A percentile compares a stretch with the other conserved stretches of the same genome.
Conservation (phyloP, 2,329 filamentous ascomycete species). For the Aspergillus hiratsukae region DNA sequence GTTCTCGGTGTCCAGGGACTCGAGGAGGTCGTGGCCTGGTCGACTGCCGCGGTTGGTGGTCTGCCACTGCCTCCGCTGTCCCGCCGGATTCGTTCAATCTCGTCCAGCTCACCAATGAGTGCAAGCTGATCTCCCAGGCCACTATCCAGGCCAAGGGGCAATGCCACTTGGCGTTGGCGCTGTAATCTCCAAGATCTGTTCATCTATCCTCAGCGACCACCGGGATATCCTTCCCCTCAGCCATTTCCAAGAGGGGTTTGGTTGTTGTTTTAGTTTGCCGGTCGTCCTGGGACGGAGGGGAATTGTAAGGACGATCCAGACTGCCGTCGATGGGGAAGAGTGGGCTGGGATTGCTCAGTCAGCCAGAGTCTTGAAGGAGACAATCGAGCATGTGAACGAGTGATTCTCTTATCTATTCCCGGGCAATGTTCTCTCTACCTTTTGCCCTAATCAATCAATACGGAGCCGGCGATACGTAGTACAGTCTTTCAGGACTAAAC, state of each 20-base stretch:
- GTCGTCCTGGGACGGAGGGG: slow-evolving; percentile 47
- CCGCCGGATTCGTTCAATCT: slow-evolving; percentile 24
- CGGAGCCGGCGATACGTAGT: too few relatives aligned
- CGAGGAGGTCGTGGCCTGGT: slow-evolving; percentile 48
- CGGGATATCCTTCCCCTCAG: slow-evolving; percentile 46
- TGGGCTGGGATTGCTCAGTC: background rate
- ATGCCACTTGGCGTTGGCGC: slow-evolving; percentile 50
- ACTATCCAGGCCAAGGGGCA: slow-evolving; percentile 49
- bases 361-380: background rate
- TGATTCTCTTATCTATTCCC: too few relatives aligned
- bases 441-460: too few relatives aligned
- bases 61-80: slow-evolving; percentile 36
- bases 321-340: slow-evolving; percentile 18
- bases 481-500: too few relatives aligned
- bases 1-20: slow-evolving; percentile 50
- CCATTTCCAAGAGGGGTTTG: slow-evolving; percentile 45
- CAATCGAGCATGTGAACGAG: background rate
- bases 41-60: slow-evolving; percentile 40
- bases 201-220: slow-evolving; percentile 48
- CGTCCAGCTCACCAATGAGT: slow-evolving; percentile 37
- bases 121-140: slow-evolving; percentile 43
- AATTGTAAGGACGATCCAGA: slow-evolving; percentile 34
- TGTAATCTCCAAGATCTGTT: slow-evolving; percentile 46
- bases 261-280: slow-evolving; percentile 49
- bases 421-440: too few relatives aligned